Conservation (phyloP, 371 early-diverging fungal species). For the Mortierella polycephala region DNA sequence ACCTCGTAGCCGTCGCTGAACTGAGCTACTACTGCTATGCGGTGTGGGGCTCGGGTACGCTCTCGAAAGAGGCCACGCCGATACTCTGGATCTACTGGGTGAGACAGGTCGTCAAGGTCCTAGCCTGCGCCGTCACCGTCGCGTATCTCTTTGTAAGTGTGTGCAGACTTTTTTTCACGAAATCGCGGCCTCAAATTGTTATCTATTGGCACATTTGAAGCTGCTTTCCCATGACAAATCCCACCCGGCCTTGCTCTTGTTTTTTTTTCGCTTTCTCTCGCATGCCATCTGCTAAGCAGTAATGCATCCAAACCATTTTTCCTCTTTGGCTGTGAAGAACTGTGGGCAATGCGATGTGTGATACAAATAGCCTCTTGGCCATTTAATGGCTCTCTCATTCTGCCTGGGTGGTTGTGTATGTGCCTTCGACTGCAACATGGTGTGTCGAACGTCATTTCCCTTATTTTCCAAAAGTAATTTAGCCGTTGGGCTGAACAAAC, state of each 20-base stretch:
- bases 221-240: too few species aligned
- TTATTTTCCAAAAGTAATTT: background rate
- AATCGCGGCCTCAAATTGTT: background rate
- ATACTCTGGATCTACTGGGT: slow-evolving; percentile 49
- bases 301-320: too few species aligned
- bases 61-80: slow-evolving; percentile 22
- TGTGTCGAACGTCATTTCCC: slow-evolving; percentile 29
- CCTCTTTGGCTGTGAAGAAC: too few species aligned
- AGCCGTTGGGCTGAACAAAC: background rate
- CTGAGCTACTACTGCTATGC: slow-evolving; percentile 43
- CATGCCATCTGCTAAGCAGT: too few species aligned
- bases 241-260: too few species aligned
- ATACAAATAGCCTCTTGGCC: too few species aligned
- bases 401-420: background rate
- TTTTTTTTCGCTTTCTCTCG: too few species aligned
- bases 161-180: background rate
- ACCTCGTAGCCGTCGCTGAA: slow-evolving; percentile 38
- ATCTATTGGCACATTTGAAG: too few species aligned
- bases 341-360: too few species aligned
- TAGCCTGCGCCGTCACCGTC: slow-evolving; percentile 39
- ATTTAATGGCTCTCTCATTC: background rate
- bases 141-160: slow-evolving; percentile 54
- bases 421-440: too few species aligned
- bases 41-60: slow-evolving; percentile 33
- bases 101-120: slow-evolving; percentile 42